These are phyloP conservation scores for Volvox reticuliferus DNA, from an alignment of 139 green algal species.

Conservation along the genomic window DNA sequence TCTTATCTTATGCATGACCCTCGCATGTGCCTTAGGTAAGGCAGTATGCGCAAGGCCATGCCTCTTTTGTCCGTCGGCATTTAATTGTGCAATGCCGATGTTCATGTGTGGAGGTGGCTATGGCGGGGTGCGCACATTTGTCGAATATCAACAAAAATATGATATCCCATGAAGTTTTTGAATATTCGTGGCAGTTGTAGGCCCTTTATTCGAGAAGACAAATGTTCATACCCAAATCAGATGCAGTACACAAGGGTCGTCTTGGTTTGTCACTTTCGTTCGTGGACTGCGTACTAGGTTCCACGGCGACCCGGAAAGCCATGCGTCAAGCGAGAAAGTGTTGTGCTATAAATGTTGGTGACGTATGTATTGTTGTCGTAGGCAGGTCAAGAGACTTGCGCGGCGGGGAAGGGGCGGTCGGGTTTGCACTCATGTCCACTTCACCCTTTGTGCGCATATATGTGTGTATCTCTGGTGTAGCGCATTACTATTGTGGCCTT, in stretches of 20 bases:
- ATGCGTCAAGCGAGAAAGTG: background rate
- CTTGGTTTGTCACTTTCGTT: background rate
- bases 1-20: background rate
- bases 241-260: background rate
- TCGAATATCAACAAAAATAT: conserved; percentile 14
- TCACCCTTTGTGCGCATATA: background rate
- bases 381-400: background rate
- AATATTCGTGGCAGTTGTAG: conserved; percentile 1
- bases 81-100: background rate
- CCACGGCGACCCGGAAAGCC: background rate
- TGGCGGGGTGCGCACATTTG: background rate
- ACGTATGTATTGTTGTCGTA: background rate
- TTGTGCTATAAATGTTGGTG: conserved; percentile 9
- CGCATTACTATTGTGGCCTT: background rate
- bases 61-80: conserved; percentile 1
- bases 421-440: background rate
- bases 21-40: background rate
- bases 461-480: background rate
- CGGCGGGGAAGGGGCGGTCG: background rate
- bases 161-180: background rate
- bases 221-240: background rate
- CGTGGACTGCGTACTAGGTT: background rate
- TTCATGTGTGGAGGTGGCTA: background rate
- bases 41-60: background rate
- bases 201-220: conserved; percentile 12